A percentile compares a stretch with the other conserved stretches of the same genome.
phyloP scores from a whole-genome alignment of 306 rosid genomes.

The Comarum palustre region DNA sequence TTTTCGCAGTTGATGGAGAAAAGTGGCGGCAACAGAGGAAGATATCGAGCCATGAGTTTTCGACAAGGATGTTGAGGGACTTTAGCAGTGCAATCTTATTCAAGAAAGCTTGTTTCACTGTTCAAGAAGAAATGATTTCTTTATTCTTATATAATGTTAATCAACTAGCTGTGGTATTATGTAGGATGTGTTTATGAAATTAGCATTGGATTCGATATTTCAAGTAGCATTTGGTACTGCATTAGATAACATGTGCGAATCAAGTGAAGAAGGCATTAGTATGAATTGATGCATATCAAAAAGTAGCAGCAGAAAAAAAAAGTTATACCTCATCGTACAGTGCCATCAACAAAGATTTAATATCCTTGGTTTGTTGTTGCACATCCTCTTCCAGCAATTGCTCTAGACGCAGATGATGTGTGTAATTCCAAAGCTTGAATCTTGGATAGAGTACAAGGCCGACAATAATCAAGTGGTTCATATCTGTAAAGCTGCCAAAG shows the following conservation, averaged over 20 bases:
- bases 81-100: slow-evolving; percentile 55
- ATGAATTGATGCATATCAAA: too few relatives aligned
- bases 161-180: slow-evolving; percentile 10
- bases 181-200: slow-evolving; percentile 61
- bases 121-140: slow-evolving; percentile 10
- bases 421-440: too few relatives aligned
- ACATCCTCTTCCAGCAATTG: too few relatives aligned
- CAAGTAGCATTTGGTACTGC: slow-evolving; percentile 77
- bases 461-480: too few relatives aligned
- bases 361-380: too few relatives aligned
- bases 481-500: too few relatives aligned
- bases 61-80: slow-evolving; percentile 60
- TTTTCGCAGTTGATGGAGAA: slow-evolving; percentile 75
- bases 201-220: slow-evolving; percentile 65
- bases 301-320: too few relatives aligned
- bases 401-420: too few relatives aligned
- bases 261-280: slow-evolving; percentile 61
- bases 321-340: too few relatives aligned
- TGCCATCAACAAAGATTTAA: too few relatives aligned
- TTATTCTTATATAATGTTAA: slow-evolving; percentile 1
- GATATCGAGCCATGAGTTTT: slow-evolving; percentile 67
- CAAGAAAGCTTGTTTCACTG: slow-evolving; percentile 36
- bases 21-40: slow-evolving; percentile 85
- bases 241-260: slow-evolving; percentile 74
- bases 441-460: too few relatives aligned